Base-by-base conservation (phyloP, 2,329 filamentous ascomycete genomes). In the Penicillium sp. region DNA sequence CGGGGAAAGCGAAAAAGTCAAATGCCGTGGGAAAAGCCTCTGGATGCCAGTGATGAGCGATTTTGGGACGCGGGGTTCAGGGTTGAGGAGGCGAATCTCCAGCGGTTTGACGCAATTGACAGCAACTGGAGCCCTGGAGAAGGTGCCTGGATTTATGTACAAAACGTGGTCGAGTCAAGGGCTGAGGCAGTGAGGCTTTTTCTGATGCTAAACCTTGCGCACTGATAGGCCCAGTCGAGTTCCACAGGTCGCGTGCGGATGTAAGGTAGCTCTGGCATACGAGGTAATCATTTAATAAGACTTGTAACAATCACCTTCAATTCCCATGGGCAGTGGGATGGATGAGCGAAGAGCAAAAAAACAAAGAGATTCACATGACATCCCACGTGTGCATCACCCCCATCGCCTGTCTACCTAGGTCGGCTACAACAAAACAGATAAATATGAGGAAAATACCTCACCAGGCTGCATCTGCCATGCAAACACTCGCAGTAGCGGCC, bases 111-210 rank as follows among this genome's bases (percentile, higher is more conserved):
- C 48, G 31, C 23, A 31, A 30, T n/a, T 31, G 48, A 30, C 29
- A 30, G 26, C 26, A 41, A 41, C 19, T 48, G 46, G 46, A 50
- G 48, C 13, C 26, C 23, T 17, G 29, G 48, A 31, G 46, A 26
- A 48, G 31, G 55, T 57, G 55, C 55, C 55, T 57, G 55, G 46
- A 57, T 45, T 50, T 50, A 57, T 44, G 31, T 50, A 50, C 17
- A 38, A 57, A 57, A 57, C 55, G 55, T 57, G 55, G 56, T 58
- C 56, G 48, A 58, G 56, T 58, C 48, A 51, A 58, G 15, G 35
- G 56, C 56, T 52, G 56, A 54, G 38, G 56, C 46, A 49, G 46
- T 46, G 56, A 58, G 56, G 56, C 56, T 58, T 58, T 58, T 58
- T 57, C 44, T 21, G 48, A 58, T 58, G 48, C 21, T 50, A 52